Evolutionary conservation across 768 basidiomycete genomes (phyloP).

Genomic region (Pleurotus sapidus): DNA sequence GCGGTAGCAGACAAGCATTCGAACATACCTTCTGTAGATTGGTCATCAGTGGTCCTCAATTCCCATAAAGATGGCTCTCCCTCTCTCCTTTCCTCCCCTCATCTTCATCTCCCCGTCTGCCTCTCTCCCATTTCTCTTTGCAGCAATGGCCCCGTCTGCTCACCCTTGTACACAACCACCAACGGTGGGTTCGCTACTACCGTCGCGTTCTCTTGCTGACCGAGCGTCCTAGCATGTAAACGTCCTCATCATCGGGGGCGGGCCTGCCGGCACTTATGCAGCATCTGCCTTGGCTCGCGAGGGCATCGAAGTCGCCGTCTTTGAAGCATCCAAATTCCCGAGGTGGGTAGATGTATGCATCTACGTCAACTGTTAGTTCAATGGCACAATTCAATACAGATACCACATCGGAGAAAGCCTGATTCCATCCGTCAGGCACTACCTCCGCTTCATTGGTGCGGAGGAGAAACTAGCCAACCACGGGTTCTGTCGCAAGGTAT

Average conservation of each 20-base stretch:
- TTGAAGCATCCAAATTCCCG: slow-evolving; percentile 56
- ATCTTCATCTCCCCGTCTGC: not conserved
- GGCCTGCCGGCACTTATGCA: slow-evolving; percentile 57
- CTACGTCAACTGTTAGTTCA: not conserved
- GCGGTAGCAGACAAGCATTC: not conserved
- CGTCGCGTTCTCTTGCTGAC: not conserved
- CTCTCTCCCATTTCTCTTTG: too few relatives aligned
- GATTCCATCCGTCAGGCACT: slow-evolving; percentile 59
- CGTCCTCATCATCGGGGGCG: slow-evolving; percentile 48
- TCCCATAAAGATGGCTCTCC: not conserved
- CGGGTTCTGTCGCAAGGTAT: slow-evolving; percentile 52
- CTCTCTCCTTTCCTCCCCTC: not conserved
- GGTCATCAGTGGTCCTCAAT: not conserved
- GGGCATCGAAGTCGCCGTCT: slow-evolving; percentile 49
- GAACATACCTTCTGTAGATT: slow-evolving; percentile 7
- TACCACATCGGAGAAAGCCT: slow-evolving; percentile 62
- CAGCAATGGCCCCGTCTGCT: not conserved
- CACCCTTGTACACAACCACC: slow-evolving; percentile 5
- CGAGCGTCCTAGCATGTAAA: slow-evolving; percentile 32
- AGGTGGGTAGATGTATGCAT: slow-evolving; percentile 23
- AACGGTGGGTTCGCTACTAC: not conserved
- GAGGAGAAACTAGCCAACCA: slow-evolving; percentile 46
- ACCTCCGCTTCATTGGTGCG: slow-evolving; percentile 55
- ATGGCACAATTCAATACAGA: slow-evolving; percentile 21
- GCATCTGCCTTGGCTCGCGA: slow-evolving; percentile 55